Percentiles rank a stretch among this genome's conserved stretches.
Evolutionary conservation across 306 rosid genomes (phyloP).

Genomic region (Bauhinia variegata): DNA sequence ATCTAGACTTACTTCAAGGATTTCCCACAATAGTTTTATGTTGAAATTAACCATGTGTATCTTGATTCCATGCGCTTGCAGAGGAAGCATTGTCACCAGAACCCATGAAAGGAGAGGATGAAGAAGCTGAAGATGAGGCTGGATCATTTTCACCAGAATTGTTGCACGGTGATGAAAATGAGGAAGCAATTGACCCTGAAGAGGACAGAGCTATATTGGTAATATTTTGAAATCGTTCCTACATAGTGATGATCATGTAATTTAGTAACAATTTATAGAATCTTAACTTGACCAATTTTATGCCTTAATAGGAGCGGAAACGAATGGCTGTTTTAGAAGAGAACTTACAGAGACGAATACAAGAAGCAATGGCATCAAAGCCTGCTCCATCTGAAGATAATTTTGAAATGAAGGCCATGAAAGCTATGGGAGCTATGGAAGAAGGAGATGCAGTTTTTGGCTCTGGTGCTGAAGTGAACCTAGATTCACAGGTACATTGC

Average conservation of each 20-base stretch:
- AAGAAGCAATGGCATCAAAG: conserved; percentile 81
- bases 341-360: conserved; percentile 66
- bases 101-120: conserved; percentile 58
- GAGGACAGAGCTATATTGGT: conserved; percentile 87
- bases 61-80: conserved; percentile 38
- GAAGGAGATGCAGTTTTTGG: conserved; percentile 98
- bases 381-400: conserved; percentile 83
- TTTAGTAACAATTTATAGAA: not conserved
- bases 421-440: conserved; percentile 93
- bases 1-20: conserved; percentile 5
- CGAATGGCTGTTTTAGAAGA: conserved; percentile 77
- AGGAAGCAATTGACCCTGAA: conserved; percentile 91
- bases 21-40: not conserved
- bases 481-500: conserved; percentile 82
- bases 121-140: conserved; percentile 66
- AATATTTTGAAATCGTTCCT: conserved; percentile 3
- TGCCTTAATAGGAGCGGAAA: conserved; percentile 65
- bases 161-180: conserved; percentile 80
- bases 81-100: conserved; percentile 75
- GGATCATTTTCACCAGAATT: conserved; percentile 91
- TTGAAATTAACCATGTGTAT: conserved; percentile 20
- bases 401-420: conserved; percentile 85
- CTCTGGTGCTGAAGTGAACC: conserved; percentile 85
- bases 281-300: conserved; percentile 27
- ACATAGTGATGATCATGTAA: conserved; percentile 19